Percentiles rank a stretch among this genome's conserved stretches.
Conservation (phyloP, 306 rosid species). For the Sechiopsis laciniata region DNA sequence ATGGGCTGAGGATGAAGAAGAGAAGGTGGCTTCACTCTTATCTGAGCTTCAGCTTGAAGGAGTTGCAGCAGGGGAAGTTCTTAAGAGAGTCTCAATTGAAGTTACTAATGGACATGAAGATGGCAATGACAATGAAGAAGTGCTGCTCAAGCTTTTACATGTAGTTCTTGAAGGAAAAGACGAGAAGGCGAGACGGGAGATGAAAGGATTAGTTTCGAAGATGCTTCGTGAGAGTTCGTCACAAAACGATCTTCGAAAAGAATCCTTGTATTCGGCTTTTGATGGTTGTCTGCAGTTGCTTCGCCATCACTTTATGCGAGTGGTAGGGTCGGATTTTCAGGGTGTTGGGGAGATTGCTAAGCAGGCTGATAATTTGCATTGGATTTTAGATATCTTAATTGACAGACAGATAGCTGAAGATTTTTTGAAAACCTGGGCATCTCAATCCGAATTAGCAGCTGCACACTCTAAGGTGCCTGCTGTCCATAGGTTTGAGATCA, state of each 20-base stretch:
- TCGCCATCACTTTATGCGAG: slow-evolving; percentile 46
- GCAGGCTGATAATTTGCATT: slow-evolving; percentile 88
- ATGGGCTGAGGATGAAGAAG: slow-evolving; percentile 98
- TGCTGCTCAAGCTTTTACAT: slow-evolving; percentile 72
- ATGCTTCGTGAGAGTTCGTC: slow-evolving; percentile 86
- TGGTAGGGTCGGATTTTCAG: slow-evolving; percentile 49
- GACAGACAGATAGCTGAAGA: slow-evolving; percentile 93
- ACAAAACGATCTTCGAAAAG: slow-evolving; percentile 73
- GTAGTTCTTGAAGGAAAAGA: slow-evolving; percentile 99
- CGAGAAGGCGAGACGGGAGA: slow-evolving; percentile 91
- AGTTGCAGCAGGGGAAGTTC: slow-evolving; percentile 82
- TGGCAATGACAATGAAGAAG: slow-evolving; percentile 73
- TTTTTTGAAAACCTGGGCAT: slow-evolving; percentile 82
- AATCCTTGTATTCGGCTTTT: slow-evolving; percentile 67
- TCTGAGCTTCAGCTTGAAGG: slow-evolving; percentile 89
- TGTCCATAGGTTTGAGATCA: slow-evolving; percentile 78
- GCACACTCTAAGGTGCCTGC: slow-evolving; percentile 80
- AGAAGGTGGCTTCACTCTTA: slow-evolving; percentile 81
- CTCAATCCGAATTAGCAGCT: slow-evolving; percentile 69
- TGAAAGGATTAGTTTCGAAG: slow-evolving; percentile 85
- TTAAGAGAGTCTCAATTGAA: slow-evolving; percentile 78
- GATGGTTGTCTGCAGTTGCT: slow-evolving; percentile 80
- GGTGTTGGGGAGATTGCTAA: slow-evolving; percentile 73
- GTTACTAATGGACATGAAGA: slow-evolving; percentile 58
- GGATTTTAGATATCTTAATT: slow-evolving; percentile 91